Conservation (phyloP, 148 eudicot species). For the Fagopyrum tataricum region DNA sequence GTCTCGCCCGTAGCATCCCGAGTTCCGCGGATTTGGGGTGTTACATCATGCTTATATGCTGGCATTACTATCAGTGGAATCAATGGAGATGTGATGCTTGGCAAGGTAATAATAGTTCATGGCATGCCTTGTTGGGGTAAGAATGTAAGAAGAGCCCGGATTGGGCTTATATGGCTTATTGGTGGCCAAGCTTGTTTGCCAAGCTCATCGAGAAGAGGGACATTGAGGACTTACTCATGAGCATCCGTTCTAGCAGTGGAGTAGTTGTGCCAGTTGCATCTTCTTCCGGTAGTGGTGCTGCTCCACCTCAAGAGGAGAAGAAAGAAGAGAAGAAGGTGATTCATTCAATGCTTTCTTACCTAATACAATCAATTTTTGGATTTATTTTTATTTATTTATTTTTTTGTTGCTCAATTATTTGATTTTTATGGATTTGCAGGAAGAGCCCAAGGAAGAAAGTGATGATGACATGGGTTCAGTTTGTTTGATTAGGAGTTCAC, state of each 20-base stretch:
- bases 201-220: slow-evolving; percentile 54
- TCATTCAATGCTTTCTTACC: not conserved
- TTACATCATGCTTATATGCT: too few relatives aligned
- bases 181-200: slow-evolving; percentile 64
- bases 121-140: not conserved
- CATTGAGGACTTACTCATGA: slow-evolving; percentile 49
- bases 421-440: slow-evolving; percentile 16
- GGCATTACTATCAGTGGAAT: too few relatives aligned
- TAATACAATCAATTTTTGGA: not conserved
- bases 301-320: slow-evolving; percentile 44
- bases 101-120: too few relatives aligned
- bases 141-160: too few relatives aligned
- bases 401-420: not conserved
- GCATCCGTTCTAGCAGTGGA: slow-evolving; percentile 57
- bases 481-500: slow-evolving; percentile 29
- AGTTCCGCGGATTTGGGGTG: too few relatives aligned
- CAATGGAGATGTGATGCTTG: too few relatives aligned
- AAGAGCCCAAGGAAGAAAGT: slow-evolving; percentile 33
- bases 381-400: too few relatives aligned
- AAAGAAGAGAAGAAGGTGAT: slow-evolving; percentile 43
- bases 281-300: slow-evolving; percentile 31
- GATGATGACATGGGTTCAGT: slow-evolving; percentile 47
- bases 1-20: too few relatives aligned
- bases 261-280: slow-evolving; percentile 32
- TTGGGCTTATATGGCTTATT: too few relatives aligned